Base-by-base conservation (phyloP, 1,284 basidiomycete genomes). In the Ganoderma meredithae region DNA sequence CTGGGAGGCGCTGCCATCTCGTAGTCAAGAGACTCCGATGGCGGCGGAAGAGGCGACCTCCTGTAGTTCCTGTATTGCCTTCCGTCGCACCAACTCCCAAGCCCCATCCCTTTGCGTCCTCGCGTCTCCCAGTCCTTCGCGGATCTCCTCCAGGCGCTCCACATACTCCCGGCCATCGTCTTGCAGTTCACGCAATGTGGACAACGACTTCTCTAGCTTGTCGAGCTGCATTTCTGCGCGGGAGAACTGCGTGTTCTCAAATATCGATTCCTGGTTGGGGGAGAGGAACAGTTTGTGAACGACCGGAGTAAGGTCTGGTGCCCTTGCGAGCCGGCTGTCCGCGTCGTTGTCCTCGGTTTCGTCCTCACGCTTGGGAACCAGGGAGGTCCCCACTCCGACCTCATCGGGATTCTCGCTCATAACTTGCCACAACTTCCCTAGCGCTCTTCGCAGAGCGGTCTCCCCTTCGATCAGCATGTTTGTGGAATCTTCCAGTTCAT, bases 141-240 rank as follows among this genome's bases (percentile, higher is more conserved):
- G 80, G 64, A 95, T 92, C 77, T 95, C 93, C 73, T 91, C 87
- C 66, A 95, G 77, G 33, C 93, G 85, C 74, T 94, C 93, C 4
- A 90, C 87, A 76, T 94, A 95, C 77, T 95, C 93, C 60, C 92
- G 83, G 4, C 90, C 90, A 74, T 95, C 93, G 75, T 95, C 93
- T 74, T 92, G 90, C 19, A 95, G 81, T 73, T 95, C 93, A 61
- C 90, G 86, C 61, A 95, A 78, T 3, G 86, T 84, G 12, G 89
- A 86, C 52, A 95, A 74, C 13, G 89, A 87, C 77, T 92, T 93
- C 75, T 94, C 91, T 66, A 95, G 76, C 13, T 82, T 89, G 58
- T 90, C 90, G 68, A 87, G 78, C 72, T 92, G 90, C 78, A 85
- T 83, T 63, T 90, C 88, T 17, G 88, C 87, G 3, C 85, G 84